A percentile compares a stretch with the other conserved stretches of the same genome.
These are phyloP conservation scores for Elymus sibiricus DNA, from an alignment of 176 grass and related monocot genomes.

Conservation along the genomic window DNA sequence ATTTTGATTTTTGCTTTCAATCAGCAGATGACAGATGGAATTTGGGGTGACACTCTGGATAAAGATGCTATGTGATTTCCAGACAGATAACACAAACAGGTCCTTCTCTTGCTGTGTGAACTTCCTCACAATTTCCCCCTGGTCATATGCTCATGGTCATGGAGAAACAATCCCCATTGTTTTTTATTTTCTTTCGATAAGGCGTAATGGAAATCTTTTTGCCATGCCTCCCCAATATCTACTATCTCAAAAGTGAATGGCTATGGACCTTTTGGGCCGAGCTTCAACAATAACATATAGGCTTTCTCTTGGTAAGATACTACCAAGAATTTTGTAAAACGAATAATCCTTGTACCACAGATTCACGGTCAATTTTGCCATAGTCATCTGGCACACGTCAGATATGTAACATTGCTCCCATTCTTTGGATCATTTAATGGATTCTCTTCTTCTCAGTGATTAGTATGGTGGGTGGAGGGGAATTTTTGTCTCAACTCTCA, in stretches of 20 bases:
- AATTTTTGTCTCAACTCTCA: not conserved
- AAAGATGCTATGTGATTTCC: conserved; percentile 17
- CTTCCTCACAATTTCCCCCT: conserved; percentile 7
- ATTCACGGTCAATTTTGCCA: conserved; percentile 32
- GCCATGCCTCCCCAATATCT: conserved; percentile 13
- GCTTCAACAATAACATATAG: conserved; percentile 25
- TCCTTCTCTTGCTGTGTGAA: conserved; percentile 24
- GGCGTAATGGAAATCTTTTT: conserved; percentile 16
- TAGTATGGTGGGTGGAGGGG: conserved; percentile 6
- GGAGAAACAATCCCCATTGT: conserved; percentile 17
- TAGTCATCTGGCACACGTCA: conserved; percentile 29
- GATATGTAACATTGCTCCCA: conserved; percentile 41
- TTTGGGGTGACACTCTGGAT: conserved; percentile 13
- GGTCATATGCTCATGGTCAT: conserved; percentile 26
- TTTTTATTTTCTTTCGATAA: conserved; percentile 16
- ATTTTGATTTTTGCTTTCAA: conserved; percentile 34
- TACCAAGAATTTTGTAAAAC: conserved; percentile 41
- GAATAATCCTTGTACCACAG: conserved; percentile 48
- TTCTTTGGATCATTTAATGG: conserved; percentile 41
- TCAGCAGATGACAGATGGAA: conserved; percentile 15
- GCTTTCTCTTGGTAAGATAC: conserved; percentile 42
- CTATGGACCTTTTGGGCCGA: not conserved
- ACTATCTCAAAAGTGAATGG: conserved; percentile 27
- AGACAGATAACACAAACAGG: conserved; percentile 23
- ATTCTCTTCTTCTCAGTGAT: conserved; percentile 25